Base-by-base conservation (phyloP, 352 stramenopile species). In the Pythium phragmitis region DNA sequence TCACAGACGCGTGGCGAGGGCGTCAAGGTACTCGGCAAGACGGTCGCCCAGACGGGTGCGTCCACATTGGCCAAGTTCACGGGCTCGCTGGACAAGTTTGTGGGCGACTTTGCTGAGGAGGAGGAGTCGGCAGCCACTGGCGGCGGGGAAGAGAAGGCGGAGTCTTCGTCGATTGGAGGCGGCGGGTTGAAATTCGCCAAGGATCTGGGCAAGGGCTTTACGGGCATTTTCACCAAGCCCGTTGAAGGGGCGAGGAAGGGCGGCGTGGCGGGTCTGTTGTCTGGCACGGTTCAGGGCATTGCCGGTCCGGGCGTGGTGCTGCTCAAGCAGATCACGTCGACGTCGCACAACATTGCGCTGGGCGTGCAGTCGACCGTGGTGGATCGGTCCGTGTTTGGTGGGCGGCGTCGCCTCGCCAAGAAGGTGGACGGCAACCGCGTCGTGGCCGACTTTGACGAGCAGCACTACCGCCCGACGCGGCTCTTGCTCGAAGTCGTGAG, bases 11-110 rank as follows among this genome's bases (percentile, higher is more conserved):
- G 87, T 50, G 87, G 87, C 16, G 85, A 96, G 65, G 87, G 87
- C 63, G 87, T 96, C 11, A 94, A 94, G 65, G 82, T 96, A 3
- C 60, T 96, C 2, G 87, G 87, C 9, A 94, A 96, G 63, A 96
- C 85, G 1, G 88, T 96, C 17, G 83, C 89, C 12, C 91, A 86
- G 36, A 89, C 83, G 1, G 79, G 83, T 45, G 82, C 82, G 9
- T 90, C 82, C 17, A 91, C 82, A 0, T 60, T 94, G 21, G 82
- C 85, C 14, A 96, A 93, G 65, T 90, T 96, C 39, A 94, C 87
- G 1, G 87, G 87, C 8, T 91, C 85, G n/a, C 70, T 96, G 17
- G 87, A 96, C 53, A 86, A 83, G 53, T 91, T 96, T 67, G 85
- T 96, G 9, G 82, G 83, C 12, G 83, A 94, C 43, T 90, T 96